Evolutionary conservation across 768 basidiomycete species (phyloP).

Genomic region (Rhodocollybia butyracea): DNA sequence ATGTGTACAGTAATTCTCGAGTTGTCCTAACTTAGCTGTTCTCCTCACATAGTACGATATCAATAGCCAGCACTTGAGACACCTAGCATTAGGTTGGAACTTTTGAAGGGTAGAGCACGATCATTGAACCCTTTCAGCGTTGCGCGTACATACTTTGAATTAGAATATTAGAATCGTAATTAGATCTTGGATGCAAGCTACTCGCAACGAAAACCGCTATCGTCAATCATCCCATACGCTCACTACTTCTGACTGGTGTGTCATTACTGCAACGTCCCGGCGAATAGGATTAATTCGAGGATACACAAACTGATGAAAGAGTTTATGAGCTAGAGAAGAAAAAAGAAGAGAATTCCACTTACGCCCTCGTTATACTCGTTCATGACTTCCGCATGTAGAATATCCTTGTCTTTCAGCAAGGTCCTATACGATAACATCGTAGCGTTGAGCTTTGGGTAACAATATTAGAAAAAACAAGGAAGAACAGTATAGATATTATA

Average conservation of each 20-base stretch:
- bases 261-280: constrained; percentile 81
- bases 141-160: too few species aligned
- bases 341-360: constrained; percentile 18
- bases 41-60: too few species aligned
- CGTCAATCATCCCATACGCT: constrained; percentile 43
- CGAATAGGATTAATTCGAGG: constrained; percentile 78
- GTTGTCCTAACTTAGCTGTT: too few species aligned
- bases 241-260: constrained; percentile 77
- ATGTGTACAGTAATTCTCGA: too few species aligned
- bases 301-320: constrained; percentile 63
- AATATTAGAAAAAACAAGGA: not conserved
- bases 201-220: not conserved
- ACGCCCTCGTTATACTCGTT: constrained; percentile 82
- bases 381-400: constrained; percentile 78
- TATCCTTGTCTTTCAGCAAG: constrained; percentile 69
- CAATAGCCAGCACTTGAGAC: too few species aligned
- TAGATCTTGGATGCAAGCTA: not conserved
- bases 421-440: constrained; percentile 56
- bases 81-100: too few species aligned
- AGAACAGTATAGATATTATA: constrained; percentile 25
- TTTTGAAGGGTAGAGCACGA: too few species aligned
- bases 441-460: constrained; percentile 38
- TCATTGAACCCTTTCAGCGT: too few species aligned
- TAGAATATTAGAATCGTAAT: too few species aligned
- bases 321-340: not conserved